Evolutionary conservation across 257 asterid species (phyloP).

Genomic region (Pogostemon cablin): DNA sequence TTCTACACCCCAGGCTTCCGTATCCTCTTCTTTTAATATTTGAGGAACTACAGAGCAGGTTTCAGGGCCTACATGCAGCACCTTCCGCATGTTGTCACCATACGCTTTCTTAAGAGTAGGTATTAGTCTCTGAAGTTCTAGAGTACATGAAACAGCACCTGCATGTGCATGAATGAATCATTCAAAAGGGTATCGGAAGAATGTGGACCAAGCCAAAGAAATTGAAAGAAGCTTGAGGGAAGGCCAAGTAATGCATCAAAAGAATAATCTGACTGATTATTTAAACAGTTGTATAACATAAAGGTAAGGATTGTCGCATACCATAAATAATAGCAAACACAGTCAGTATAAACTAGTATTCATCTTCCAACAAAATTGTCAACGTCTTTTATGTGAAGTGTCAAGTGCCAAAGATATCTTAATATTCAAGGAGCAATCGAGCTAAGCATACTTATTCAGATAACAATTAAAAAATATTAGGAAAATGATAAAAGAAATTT

Average conservation of each 20-base stretch:
- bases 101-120: constrained; percentile 77
- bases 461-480: not conserved
- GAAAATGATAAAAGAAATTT: not conserved
- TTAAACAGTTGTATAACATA: constrained; percentile 6
- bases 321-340: constrained; percentile 20
- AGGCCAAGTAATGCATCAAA: constrained; percentile 9
- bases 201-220: constrained; percentile 1
- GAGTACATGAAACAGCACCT: constrained; percentile 77
- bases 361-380: not conserved
- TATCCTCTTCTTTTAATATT: constrained; percentile 74
- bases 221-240: not conserved
- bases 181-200: not conserved
- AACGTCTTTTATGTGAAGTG: not conserved
- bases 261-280: not conserved
- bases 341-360: not conserved
- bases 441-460: constrained; percentile 1
- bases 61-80: constrained; percentile 89
- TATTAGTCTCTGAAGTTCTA: constrained; percentile 62
- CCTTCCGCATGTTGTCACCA: constrained; percentile 76
- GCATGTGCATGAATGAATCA: constrained; percentile 32
- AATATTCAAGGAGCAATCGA: not conserved
- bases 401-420: not conserved
- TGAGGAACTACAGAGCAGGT: constrained; percentile 79
- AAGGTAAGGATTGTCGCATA: constrained; percentile 1
- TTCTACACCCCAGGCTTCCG: constrained; percentile 93